These are phyloP conservation scores for Xylaria flabelliformis DNA, from an alignment of 495 filamentous ascomycete genomes.

Conservation along the genomic window DNA sequence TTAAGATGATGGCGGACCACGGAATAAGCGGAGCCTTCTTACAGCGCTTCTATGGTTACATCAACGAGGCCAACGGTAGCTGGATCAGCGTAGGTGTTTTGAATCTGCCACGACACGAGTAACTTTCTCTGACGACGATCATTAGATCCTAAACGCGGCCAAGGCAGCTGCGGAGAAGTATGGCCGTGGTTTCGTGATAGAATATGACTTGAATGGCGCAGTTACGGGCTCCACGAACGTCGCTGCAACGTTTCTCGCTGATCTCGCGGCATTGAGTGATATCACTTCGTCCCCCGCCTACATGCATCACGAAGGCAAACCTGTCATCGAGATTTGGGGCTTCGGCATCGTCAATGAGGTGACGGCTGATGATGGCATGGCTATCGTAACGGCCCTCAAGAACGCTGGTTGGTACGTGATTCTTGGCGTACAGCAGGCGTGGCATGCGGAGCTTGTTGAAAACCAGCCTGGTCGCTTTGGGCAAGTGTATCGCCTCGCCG, in stretches of 20 bases:
- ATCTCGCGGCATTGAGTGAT: slow-evolving; percentile 33
- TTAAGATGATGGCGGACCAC: slow-evolving; percentile 42
- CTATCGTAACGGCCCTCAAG: slow-evolving; percentile 39
- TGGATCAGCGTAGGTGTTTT: slow-evolving; percentile 34
- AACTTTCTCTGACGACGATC: background rate
- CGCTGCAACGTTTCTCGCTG: slow-evolving; percentile 33
- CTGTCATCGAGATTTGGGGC: slow-evolving; percentile 43
- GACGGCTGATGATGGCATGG: slow-evolving; percentile 35
- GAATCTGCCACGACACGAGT: background rate
- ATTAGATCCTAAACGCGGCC: slow-evolving; percentile 36
- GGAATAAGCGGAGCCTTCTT: slow-evolving; percentile 43
- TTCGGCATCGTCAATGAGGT: slow-evolving; percentile 37
- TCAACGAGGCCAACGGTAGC: slow-evolving; percentile 38
- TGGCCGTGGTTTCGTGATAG: slow-evolving; percentile 40
- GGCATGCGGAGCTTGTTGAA: slow-evolving; percentile 36
- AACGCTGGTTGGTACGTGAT: slow-evolving; percentile 40
- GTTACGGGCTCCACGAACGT: slow-evolving; percentile 32
- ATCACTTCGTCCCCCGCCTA: slow-evolving; percentile 41
- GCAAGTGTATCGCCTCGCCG: slow-evolving; percentile 37
- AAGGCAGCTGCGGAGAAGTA: slow-evolving; percentile 42
- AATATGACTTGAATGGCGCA: slow-evolving; percentile 42
- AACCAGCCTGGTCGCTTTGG: slow-evolving; percentile 35
- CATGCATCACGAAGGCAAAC: slow-evolving; percentile 42
- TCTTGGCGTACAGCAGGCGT: slow-evolving; percentile 37
- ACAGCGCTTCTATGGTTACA: slow-evolving; percentile 42